Evolutionary conservation across 768 basidiomycete genomes (phyloP).

Genomic region (Cubamyces lactineus): DNA sequence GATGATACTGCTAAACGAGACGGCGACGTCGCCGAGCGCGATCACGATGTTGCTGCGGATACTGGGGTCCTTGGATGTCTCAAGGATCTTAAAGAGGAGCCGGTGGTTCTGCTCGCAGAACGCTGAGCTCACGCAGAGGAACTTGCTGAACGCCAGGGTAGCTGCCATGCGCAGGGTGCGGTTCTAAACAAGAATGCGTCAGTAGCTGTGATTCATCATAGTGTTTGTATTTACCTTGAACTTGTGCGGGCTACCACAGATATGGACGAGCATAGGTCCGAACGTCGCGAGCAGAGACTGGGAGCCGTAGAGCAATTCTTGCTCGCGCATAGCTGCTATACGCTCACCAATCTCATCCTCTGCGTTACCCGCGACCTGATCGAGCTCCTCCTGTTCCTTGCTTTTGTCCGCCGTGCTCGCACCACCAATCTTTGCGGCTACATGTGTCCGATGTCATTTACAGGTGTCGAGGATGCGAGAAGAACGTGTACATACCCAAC

Average conservation of each 20-base stretch:
- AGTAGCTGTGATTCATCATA: background rate
- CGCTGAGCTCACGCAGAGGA: constrained; percentile 92
- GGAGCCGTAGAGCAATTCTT: constrained; percentile 83
- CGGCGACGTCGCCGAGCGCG: constrained; percentile 95
- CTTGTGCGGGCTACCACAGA: constrained; percentile 87
- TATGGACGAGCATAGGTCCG: constrained; percentile 88
- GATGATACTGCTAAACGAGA: constrained; percentile 96
- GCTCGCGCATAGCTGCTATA: constrained; percentile 82
- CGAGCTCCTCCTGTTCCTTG: constrained; percentile 82
- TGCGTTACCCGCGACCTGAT: constrained; percentile 95
- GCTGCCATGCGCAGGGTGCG: constrained; percentile 84
- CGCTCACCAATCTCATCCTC: constrained; percentile 98
- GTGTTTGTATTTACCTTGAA: constrained; percentile 67
- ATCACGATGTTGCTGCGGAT: constrained; percentile 97
- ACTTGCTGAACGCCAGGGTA: constrained; percentile 89
- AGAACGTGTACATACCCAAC: constrained; percentile 54
- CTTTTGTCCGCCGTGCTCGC: constrained; percentile 42
- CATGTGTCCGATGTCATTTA: background rate
- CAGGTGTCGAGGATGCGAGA: background rate
- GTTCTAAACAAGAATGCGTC: constrained; percentile 54
- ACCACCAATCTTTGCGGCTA: constrained; percentile 65
- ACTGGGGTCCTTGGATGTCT: constrained; percentile 86
- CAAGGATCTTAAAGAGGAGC: constrained; percentile 91
- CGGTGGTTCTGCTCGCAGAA: constrained; percentile 92
- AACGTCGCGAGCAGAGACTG: constrained; percentile 82